Conservation (phyloP, 805 yeast genomes). For the Zygosaccharomyces siamensis region DNA sequence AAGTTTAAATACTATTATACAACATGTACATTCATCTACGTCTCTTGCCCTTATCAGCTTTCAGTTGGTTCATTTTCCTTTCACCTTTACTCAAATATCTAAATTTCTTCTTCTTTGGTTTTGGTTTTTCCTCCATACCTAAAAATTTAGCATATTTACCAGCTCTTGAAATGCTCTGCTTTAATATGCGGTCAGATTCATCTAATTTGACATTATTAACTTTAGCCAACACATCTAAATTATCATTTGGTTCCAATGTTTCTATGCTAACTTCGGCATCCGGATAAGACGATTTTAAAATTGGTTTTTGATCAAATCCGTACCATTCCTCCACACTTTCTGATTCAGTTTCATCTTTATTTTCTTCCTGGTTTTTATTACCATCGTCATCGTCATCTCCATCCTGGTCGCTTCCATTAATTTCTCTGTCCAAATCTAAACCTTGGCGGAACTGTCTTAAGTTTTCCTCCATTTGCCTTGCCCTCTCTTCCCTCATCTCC, state of each 20-base stretch:
- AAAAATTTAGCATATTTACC: constrained; percentile 72
- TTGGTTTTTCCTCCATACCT: constrained; percentile 44
- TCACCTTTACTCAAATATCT: constrained; percentile 81
- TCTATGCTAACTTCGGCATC: constrained; percentile 46
- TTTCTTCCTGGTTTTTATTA: constrained; percentile 19
- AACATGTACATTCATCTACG: constrained; percentile 23
- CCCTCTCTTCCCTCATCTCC: constrained; percentile 55
- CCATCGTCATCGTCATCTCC: constrained; percentile 7
- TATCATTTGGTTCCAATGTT: constrained; percentile 43
- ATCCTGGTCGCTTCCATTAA: constrained; percentile 24
- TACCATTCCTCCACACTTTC: constrained; percentile 35
- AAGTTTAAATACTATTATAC: background rate
- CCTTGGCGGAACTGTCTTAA: constrained; percentile 33
- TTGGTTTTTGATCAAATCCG: constrained; percentile 37
- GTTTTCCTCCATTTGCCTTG: constrained; percentile 59
- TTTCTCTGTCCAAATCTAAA: constrained; percentile 24
- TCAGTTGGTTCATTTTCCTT: constrained; percentile 55
- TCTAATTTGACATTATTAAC: constrained; percentile 67
- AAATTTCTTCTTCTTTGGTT: constrained; percentile 67
- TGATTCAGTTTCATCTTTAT: constrained; percentile 10
- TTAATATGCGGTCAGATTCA: constrained; percentile 63
- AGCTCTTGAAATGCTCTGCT: constrained; percentile 72
- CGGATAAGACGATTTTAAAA: constrained; percentile 32
- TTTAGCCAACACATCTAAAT: constrained; percentile 57
- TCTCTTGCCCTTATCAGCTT: constrained; percentile 38